Evolutionary conservation across 2,329 filamentous ascomycete genomes (phyloP), one percentile per base, ranked within the genome.

Genomic region (Coniochaeta sp.): DNA sequence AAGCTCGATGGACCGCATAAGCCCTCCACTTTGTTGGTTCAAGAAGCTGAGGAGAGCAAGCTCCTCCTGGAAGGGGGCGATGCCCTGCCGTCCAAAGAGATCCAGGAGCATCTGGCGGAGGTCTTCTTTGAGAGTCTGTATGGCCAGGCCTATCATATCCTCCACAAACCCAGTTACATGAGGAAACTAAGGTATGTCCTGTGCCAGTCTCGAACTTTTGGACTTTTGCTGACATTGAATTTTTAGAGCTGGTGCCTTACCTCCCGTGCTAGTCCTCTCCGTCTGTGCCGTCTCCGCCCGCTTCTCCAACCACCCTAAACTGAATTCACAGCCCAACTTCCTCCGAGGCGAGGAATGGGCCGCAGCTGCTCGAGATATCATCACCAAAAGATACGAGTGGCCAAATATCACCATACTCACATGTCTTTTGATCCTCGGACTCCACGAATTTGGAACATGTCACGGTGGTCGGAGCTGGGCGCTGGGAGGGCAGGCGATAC

Each of bases 91-190:
- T 76, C 89, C 0, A 85, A 86, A 64, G 91, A 96, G 35, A 82
- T 96, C 12, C 94, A 97, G 65, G 88, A 96, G 63, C 92, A 97
- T 68, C 77, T 99, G 6, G 86, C 91, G 16, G 91, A 97, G 62
- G 84, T 96, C 0, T 99, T 95, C 65, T 99, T 97, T 63, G 92
- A 97, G 63, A 91, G 87, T 61, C 81, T 97, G 1, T 97, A 99
- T 64, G 94, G 94, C 8, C 94, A 97, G 65, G 89, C 90, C 30
- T 99, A 97, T 66, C 88, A 95, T 57, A 74, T 99, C 18, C 80
- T 99, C 9, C 94, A 99, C 70, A 97, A 96, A 65, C 92, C 94
- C 31, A 97, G 91, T 65, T 97, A 95, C 66, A 96, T 97, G 87
- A 82, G 91, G 54, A 90, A 90, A 61, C 67, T 94, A 51, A 82